Evolutionary conservation across 169 alveolate genomes (phyloP).

Genomic region (Eimeria falciformis): DNA sequence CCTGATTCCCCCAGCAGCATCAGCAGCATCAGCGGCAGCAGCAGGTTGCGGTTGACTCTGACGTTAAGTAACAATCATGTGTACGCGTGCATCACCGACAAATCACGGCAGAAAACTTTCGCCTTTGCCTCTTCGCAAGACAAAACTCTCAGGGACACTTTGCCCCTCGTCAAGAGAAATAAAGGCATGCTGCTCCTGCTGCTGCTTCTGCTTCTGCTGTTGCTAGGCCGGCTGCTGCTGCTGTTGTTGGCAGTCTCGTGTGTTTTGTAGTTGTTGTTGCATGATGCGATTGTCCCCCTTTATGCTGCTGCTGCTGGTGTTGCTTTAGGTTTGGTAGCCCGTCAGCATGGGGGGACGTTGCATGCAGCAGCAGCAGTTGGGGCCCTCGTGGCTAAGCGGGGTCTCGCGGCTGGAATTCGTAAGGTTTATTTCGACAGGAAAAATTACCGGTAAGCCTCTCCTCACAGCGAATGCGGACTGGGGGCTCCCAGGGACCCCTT

Average conservation of each 20-base stretch:
- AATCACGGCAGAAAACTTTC: not conserved
- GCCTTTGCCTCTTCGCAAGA: slow-evolving; percentile 38
- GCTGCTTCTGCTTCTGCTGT: slow-evolving; percentile 8
- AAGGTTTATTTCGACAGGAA: slow-evolving; percentile 51
- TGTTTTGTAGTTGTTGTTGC: too few relatives aligned
- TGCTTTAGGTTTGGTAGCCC: slow-evolving; percentile 58
- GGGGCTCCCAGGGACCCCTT: not conserved
- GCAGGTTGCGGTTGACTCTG: slow-evolving; percentile 25
- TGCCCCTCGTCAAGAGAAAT: not conserved
- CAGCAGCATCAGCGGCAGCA: slow-evolving; percentile 39
- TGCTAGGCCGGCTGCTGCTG: slow-evolving; percentile 21
- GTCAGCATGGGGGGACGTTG: slow-evolving; percentile 63
- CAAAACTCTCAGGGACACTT: not conserved
- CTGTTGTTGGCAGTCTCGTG: not conserved
- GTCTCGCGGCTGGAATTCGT: slow-evolving; percentile 16
- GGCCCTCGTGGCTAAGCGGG: slow-evolving; percentile 52
- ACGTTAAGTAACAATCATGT: slow-evolving; percentile 38
- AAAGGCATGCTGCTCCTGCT: not conserved
- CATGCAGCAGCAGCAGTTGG: slow-evolving; percentile 68
- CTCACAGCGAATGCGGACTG: not conserved
- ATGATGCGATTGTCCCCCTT: too few relatives aligned
- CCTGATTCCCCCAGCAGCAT: not conserved
- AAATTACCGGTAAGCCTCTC: not conserved
- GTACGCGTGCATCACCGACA: slow-evolving; percentile 28
- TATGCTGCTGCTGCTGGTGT: slow-evolving; percentile 59